Evolutionary conservation across 1,284 basidiomycete species (phyloP).

Genomic region (Ustilago sp.): DNA sequence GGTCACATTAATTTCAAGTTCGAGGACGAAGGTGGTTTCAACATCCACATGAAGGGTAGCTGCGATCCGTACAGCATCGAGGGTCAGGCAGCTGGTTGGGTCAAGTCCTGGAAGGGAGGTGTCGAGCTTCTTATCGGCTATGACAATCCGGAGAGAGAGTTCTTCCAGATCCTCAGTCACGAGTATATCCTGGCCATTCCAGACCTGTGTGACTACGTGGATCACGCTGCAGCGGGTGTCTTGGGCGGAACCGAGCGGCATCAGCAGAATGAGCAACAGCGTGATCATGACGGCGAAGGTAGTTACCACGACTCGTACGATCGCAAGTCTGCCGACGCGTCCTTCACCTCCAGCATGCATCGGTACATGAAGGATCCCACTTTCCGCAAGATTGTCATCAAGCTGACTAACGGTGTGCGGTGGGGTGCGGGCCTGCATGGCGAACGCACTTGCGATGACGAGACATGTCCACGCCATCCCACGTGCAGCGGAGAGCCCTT

Average conservation of each 20-base stretch:
- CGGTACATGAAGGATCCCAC: constrained; percentile 60
- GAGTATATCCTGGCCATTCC: constrained; percentile 71
- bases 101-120: constrained; percentile 84
- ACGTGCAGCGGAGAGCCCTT: constrained; percentile 77
- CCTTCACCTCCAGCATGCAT: constrained; percentile 30
- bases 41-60: constrained; percentile 77
- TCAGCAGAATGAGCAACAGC: constrained; percentile 4
- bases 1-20: constrained; percentile 83
- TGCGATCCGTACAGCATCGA: constrained; percentile 83
- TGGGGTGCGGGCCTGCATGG: constrained; percentile 88
- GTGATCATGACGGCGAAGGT: constrained; percentile 20
- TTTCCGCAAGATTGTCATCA: constrained; percentile 69
- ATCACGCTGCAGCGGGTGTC: constrained; percentile 71
- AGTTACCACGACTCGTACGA: constrained; percentile 42
- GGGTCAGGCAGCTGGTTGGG: constrained; percentile 88
- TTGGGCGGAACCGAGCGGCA: constrained; percentile 19
- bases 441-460: constrained; percentile 85
- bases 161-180: constrained; percentile 86
- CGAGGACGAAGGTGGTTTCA: constrained; percentile 76
- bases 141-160: constrained; percentile 80
- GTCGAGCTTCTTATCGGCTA: constrained; percentile 81
- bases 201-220: constrained; percentile 71
- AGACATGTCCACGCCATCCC: constrained; percentile 73
- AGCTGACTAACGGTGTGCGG: constrained; percentile 86
- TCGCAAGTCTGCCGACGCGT: constrained; percentile 29